Evolutionary conservation across 371 early-diverging fungal species (phyloP).

Genomic region (Mortierella sp.): DNA sequence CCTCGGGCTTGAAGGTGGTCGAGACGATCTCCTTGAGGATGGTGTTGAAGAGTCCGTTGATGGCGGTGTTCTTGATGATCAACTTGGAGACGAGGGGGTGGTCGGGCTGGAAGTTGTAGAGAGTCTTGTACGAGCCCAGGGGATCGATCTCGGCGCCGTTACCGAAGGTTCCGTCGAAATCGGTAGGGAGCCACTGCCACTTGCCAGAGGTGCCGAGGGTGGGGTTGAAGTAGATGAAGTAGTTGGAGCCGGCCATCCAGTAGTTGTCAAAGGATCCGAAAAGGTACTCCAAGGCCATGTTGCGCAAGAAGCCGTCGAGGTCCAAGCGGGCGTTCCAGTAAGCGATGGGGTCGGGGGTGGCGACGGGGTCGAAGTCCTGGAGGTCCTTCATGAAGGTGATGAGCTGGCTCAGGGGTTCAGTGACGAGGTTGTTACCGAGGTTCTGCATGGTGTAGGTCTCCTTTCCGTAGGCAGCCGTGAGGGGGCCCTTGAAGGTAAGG

Average conservation of each 20-base stretch:
- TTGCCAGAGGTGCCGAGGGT: constrained; percentile 28
- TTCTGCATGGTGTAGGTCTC: constrained; percentile 60
- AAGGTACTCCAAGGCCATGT: constrained; percentile 66
- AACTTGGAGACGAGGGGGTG: constrained; percentile 56
- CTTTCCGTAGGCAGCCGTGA: constrained; percentile 47
- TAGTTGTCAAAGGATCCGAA: constrained; percentile 66
- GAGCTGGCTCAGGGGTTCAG: constrained; percentile 60
- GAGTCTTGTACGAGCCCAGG: constrained; percentile 41
- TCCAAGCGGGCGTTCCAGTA: constrained; percentile 54
- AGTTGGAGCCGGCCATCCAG: constrained; percentile 58
- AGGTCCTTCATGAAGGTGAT: constrained; percentile 58
- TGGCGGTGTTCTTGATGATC: constrained; percentile 44
- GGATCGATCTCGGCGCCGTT: constrained; percentile 57
- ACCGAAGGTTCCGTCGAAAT: constrained; percentile 67
- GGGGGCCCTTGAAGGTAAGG: constrained; percentile 40
- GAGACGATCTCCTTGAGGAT: constrained; percentile 66
- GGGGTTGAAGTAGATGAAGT: constrained; percentile 56
- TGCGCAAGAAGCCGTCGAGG: constrained; percentile 59
- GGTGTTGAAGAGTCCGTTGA: constrained; percentile 59
- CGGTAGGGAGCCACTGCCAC: constrained; percentile 63
- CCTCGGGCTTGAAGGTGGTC: constrained; percentile 68
- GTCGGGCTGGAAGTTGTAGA: constrained; percentile 37
- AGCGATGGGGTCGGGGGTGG: constrained; percentile 30
- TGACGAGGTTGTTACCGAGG: constrained; percentile 44
- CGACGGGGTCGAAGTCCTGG: constrained; percentile 31